A percentile compares a stretch with the other conserved stretches of the same genome.
Evolutionary conservation across 2,329 filamentous ascomycete genomes (phyloP).

Genomic region (Nemania sp.): DNA sequence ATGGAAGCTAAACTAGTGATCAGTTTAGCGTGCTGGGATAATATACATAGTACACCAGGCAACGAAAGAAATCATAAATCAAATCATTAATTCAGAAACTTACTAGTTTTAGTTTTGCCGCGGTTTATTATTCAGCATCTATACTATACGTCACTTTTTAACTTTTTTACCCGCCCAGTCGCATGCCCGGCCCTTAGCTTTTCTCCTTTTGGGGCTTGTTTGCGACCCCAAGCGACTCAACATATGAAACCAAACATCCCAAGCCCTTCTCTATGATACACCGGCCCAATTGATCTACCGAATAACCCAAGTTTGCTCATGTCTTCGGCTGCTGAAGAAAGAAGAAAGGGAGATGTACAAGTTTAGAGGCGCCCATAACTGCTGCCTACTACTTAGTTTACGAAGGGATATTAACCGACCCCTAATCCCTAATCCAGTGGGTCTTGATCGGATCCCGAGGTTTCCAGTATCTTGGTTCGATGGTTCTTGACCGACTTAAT

Average conservation of each 20-base stretch:
- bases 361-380: too few relatives aligned
- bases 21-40: neutral
- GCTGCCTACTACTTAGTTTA: slow-evolving; percentile 6
- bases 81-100: too few relatives aligned
- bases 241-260: neutral
- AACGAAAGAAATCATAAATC: too few relatives aligned
- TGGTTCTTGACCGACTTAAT: too few relatives aligned
- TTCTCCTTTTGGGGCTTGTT: slow-evolving; percentile 24
- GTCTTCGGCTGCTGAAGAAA: too few relatives aligned
- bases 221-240: slow-evolving; percentile 22
- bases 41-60: neutral
- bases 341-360: too few relatives aligned
- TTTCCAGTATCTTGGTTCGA: neutral
- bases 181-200: neutral
- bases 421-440: neutral
- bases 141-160: too few relatives aligned
- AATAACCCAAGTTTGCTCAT: neutral
- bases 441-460: neutral
- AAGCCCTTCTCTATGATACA: neutral
- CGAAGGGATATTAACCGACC: neutral
- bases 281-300: too few relatives aligned
- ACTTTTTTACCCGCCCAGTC: neutral
- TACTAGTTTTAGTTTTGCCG: too few relatives aligned
- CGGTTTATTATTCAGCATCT: too few relatives aligned
- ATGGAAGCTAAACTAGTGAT: neutral